Evolutionary conservation across 495 filamentous ascomycete species (phyloP), one percentile per base, ranked within the genome.

Genomic region (Hyaloscypha finlandica): DNA sequence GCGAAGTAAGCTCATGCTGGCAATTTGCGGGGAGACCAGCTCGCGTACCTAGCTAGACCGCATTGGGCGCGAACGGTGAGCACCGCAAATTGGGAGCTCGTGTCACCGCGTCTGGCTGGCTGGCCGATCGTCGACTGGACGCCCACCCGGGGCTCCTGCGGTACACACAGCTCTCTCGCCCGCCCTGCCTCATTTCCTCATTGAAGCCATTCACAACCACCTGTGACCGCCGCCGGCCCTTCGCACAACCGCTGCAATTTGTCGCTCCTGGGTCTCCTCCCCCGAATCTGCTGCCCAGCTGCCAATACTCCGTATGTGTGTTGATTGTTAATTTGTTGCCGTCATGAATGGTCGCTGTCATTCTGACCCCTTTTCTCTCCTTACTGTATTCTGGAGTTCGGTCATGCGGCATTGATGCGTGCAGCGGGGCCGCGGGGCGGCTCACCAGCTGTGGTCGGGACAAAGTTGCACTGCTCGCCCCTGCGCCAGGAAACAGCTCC

Each of bases 1-100:
- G 60, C 60, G 60, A 19, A 5, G 32, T 4, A 31, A 48, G 37
- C 35, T n/a, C 59, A 33, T 31, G 56, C 56, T 59, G 56, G 56
- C 16, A 59, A 59, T 62, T 62, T 62, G 60, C 60, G 35, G 60
- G 60, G 60, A 33, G 60, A 31, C n/a, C 32, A 8, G 31, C 6
- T 25, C 39, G 19, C n/a, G 35, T 42, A 16, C 60, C 60, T 62
- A 39, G 52, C 60, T 62, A 62, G 22, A 29, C 60, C 60, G 37
- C 60, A 52, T 62, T 14, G n/a, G 31, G 60, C 9, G 53, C 0
- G 39, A 4, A 14, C 9, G 4, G 8, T 48, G 60, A 8, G 25
- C 35, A 22, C 30, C 37, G 42, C 42, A 48, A 48, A 51, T 52
- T 62, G n/a, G 35, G 35, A 48, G 6, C 60, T 62, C 60, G 60